A percentile compares a stretch with the other conserved stretches of the same genome.
Evolutionary conservation across 352 stramenopile genomes (phyloP).

Genomic region (Phytophthora brassicae): DNA sequence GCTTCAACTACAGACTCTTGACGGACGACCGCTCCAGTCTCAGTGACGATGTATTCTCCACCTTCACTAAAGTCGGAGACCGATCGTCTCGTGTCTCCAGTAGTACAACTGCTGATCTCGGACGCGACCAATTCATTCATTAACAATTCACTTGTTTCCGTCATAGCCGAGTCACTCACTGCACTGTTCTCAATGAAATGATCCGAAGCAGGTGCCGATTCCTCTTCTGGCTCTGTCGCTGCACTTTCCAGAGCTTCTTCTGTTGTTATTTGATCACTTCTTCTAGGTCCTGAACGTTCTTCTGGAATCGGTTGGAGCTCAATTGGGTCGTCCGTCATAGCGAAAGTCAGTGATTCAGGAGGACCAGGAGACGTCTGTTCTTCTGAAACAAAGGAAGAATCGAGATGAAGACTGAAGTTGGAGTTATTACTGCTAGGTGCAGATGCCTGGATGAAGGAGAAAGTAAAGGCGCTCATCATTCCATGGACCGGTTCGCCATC

Average conservation of each 20-base stretch:
- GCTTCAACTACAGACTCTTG: conserved; percentile 7
- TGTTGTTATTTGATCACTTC: conserved; percentile 9
- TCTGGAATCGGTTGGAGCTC: conserved; percentile 39
- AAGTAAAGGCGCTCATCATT: conserved; percentile 63
- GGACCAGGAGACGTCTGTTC: conserved; percentile 14
- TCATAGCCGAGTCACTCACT: conserved; percentile 19
- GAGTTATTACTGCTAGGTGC: conserved; percentile 36
- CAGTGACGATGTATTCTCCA: conserved; percentile 31
- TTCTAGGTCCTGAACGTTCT: conserved; percentile 19
- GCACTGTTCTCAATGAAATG: conserved; percentile 17
- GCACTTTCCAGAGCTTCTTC: conserved; percentile 9
- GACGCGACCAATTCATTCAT: conserved; percentile 26
- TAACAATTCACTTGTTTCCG: conserved; percentile 21
- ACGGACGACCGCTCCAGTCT: conserved; percentile 27
- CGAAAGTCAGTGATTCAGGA: conserved; percentile 25
- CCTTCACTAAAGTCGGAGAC: conserved; percentile 26
- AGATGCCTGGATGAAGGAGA: conserved; percentile 73
- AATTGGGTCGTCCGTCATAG: conserved; percentile 20
- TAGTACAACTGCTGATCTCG: conserved; percentile 14
- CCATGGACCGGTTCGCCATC: conserved; percentile 60
- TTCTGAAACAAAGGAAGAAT: conserved; percentile 13
- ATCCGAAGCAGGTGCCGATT: conserved; percentile 7
- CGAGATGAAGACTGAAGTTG: conserved; percentile 21
- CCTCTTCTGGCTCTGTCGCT: conserved; percentile 21
- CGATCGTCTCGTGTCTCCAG: conserved; percentile 16